Conservation (phyloP, 306 rosid genomes). For the Quercus gilva region DNA sequence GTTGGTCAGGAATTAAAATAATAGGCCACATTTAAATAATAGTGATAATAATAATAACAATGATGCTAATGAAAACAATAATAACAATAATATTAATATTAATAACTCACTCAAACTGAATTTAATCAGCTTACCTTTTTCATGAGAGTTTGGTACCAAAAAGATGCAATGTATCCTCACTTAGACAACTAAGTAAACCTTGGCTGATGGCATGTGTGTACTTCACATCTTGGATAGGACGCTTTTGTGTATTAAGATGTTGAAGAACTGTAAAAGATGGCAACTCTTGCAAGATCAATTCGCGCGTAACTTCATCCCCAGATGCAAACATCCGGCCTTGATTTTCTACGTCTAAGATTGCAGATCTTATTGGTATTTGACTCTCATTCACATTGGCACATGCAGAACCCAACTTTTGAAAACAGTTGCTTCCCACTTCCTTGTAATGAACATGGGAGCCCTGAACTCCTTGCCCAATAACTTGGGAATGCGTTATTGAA, state of each 20-base stretch:
- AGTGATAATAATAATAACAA: background rate
- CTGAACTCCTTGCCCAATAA: slow-evolving; percentile 51
- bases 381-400: slow-evolving; percentile 52
- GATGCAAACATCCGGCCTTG: slow-evolving; percentile 56
- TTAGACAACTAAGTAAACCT: slow-evolving; percentile 64
- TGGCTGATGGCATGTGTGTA: slow-evolving; percentile 37
- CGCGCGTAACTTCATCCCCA: slow-evolving; percentile 51
- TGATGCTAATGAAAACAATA: background rate
- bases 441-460: slow-evolving; percentile 65
- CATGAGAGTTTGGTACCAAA: slow-evolving; percentile 38
- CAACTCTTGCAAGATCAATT: slow-evolving; percentile 68
- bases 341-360: slow-evolving; percentile 40
- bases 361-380: slow-evolving; percentile 57
- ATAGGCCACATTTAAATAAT: background rate
- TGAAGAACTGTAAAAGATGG: slow-evolving; percentile 63
- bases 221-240: slow-evolving; percentile 63
- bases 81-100: background rate
- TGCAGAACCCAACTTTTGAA: slow-evolving; percentile 50
- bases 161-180: slow-evolving; percentile 58
- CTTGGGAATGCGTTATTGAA: slow-evolving; percentile 38
- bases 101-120: background rate
- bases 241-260: slow-evolving; percentile 44
- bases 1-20: no score
- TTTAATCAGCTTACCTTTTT: slow-evolving; percentile 23
- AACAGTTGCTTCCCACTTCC: slow-evolving; percentile 29